phyloP scores from a whole-genome alignment of 495 filamentous ascomycete genomes.

The Talaromyces adpressus region DNA sequence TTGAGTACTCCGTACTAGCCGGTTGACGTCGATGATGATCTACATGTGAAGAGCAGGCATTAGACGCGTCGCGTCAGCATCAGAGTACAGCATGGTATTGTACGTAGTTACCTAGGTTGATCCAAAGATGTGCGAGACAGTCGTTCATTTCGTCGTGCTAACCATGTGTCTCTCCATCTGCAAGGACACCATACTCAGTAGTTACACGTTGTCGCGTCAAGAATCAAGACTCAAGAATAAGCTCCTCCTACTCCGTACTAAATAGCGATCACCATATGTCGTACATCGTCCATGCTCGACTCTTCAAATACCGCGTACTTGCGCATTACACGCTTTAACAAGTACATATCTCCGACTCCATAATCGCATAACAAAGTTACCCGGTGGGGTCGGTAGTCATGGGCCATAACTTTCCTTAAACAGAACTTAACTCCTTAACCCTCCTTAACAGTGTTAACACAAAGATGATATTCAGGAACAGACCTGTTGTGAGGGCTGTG shows the following conservation, averaged over 20 bases:
- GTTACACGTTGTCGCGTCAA: no score
- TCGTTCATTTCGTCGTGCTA: neutral
- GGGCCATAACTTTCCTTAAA: neutral
- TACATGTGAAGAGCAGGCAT: neutral
- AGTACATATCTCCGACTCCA: neutral
- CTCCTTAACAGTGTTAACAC: neutral
- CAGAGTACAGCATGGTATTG: neutral
- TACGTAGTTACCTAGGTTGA: neutral
- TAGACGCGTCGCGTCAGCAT: neutral
- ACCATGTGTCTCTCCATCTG: neutral
- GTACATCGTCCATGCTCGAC: neutral
- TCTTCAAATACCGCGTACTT: neutral
- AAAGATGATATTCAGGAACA: constrained; percentile 1
- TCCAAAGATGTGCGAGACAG: neutral
- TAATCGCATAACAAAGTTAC: neutral
- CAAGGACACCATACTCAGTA: neutral
- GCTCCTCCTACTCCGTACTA: neutral
- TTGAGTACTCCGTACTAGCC: neutral
- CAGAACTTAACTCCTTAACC: neutral
- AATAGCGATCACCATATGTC: neutral
- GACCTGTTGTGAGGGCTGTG: neutral
- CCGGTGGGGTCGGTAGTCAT: neutral
- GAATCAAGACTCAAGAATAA: neutral
- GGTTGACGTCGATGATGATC: neutral
- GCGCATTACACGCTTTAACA: no score